Evolutionary conservation across 495 filamentous ascomycete species (phyloP), one percentile per base, ranked within the genome.

Genomic region (Talaromyces proteolyticus): DNA sequence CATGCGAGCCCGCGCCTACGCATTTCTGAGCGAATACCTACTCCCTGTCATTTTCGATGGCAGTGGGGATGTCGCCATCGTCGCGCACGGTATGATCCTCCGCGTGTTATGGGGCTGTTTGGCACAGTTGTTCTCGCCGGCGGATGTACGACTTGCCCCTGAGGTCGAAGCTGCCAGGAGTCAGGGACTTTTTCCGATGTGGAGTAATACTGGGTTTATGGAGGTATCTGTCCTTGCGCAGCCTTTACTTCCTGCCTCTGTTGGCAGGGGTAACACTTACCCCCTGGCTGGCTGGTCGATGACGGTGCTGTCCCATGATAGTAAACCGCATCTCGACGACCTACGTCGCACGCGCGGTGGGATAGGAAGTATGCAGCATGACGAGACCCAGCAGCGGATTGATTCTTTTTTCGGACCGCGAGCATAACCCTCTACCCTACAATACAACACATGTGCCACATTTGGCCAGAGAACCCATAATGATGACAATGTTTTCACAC

Each of bases 31-130:
- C 36, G 58, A 62, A 1, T 69, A 84, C 54, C 68, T 93, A 0
- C 52, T 75, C 3, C 85, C 84, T 18, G 48, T 85, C 18, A 29
- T 90, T 11, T 58, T 71, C 18, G 57, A 60, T 10, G 53, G 62
- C 0, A 26, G 53, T 10, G 45, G 46, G 4, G 52, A 57, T 6
- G 62, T 92, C 10, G 84, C 80, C 18, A 66, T 92, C 20, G 86
- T 92, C 14, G 82, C 88, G 11, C 90, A 95, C 60, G 90, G 90
- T 36, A 81, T 92, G 23, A 82, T 94, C 19, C 77, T 95, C 1
- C 78, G 76, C 18, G 68, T 79, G 18, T 60, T 95, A 0, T 82
- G 88, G 77, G 72, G 72, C 46, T 72, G 75, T 24, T 64, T 94
- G 34, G 58, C 89, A 17, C 63, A 62, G 3, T 70, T 71, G 22